These are phyloP conservation scores for Cardamine occulta DNA, from an alignment of 345 rosid species.

Conservation along the genomic window DNA sequence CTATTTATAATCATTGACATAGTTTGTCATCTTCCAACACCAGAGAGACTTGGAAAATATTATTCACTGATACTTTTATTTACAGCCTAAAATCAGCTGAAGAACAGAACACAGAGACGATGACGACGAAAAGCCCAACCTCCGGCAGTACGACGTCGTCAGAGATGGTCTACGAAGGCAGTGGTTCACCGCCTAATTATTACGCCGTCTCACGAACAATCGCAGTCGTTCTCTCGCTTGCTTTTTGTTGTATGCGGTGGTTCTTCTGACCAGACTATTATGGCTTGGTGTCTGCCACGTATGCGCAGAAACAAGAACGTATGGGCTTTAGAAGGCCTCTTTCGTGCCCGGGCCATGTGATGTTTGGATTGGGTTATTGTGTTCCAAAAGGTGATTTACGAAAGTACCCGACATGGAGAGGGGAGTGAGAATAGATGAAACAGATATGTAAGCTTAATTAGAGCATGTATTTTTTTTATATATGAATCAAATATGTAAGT, in stretches of 20 bases:
- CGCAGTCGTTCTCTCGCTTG: conserved; percentile 28
- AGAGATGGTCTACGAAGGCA: conserved; percentile 70
- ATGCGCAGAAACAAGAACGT: background rate
- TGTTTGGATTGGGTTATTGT: background rate
- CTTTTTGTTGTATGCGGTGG: conserved; percentile 44
- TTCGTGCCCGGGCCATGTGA: background rate
- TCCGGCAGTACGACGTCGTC: conserved; percentile 19
- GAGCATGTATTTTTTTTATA: background rate
- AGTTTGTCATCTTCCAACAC: conserved; percentile 10
- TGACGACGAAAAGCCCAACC: conserved; percentile 3
- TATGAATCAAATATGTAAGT: background rate
- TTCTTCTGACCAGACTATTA: conserved; percentile 35
- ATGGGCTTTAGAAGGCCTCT: background rate
- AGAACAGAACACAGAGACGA: conserved; percentile 35
- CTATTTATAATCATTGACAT: background rate
- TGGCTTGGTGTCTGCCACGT: background rate
- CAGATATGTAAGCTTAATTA: background rate
- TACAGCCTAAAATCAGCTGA: conserved; percentile 68
- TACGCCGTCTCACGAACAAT: conserved; percentile 23
- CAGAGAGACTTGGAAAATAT: background rate
- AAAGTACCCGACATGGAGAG: background rate
- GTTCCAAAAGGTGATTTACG: background rate
- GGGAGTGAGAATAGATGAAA: background rate
- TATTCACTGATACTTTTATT: background rate
- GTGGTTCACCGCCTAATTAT: conserved; percentile 44